Evolutionary conservation across 2,329 filamentous ascomycete species (phyloP).

Genomic region (Colletotrichum spaethianum): DNA sequence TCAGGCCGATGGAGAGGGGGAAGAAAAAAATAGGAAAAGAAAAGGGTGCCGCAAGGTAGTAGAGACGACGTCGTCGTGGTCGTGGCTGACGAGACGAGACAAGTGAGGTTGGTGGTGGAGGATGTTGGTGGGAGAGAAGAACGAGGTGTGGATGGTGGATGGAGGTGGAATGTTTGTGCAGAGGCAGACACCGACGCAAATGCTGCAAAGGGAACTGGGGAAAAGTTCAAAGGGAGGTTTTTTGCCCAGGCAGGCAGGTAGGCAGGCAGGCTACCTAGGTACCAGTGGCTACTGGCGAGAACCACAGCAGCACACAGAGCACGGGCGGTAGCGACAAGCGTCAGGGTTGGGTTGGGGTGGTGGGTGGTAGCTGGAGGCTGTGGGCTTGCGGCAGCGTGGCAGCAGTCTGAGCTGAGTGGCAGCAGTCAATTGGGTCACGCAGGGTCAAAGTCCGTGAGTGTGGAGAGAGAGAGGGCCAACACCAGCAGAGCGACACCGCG

Average conservation of each 20-base stretch:
- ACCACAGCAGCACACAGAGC: background rate
- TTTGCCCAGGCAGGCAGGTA: conserved; percentile 35
- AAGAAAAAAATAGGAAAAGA: conserved; percentile 46
- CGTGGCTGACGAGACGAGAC: conserved; percentile 42
- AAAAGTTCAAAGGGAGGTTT: conserved; percentile 42
- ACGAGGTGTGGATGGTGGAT: conserved; percentile 44
- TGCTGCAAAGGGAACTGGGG: conserved; percentile 25
- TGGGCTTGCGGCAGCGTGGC: background rate
- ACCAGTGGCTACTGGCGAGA: background rate
- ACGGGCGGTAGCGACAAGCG: background rate
- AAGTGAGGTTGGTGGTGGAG: conserved; percentile 45
- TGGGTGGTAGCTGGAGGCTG: background rate
- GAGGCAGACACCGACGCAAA: conserved; percentile 25
- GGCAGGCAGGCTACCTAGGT: too few relatives aligned
- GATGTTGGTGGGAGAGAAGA: conserved; percentile 40
- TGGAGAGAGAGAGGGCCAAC: background rate
- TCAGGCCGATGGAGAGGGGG: conserved; percentile 47
- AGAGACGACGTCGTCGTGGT: conserved; percentile 40
- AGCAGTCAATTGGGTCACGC: conserved; percentile 4
- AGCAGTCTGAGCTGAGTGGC: conserved; percentile 1
- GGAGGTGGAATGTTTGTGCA: conserved; percentile 43
- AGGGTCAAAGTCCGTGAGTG: background rate
- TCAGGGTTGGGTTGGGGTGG: background rate
- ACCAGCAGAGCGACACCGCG: background rate
- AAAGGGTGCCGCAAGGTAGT: conserved; percentile 37